phyloP scores from a whole-genome alignment of 2,329 filamentous ascomycete species.

The Rugonectria rugulosa region DNA sequence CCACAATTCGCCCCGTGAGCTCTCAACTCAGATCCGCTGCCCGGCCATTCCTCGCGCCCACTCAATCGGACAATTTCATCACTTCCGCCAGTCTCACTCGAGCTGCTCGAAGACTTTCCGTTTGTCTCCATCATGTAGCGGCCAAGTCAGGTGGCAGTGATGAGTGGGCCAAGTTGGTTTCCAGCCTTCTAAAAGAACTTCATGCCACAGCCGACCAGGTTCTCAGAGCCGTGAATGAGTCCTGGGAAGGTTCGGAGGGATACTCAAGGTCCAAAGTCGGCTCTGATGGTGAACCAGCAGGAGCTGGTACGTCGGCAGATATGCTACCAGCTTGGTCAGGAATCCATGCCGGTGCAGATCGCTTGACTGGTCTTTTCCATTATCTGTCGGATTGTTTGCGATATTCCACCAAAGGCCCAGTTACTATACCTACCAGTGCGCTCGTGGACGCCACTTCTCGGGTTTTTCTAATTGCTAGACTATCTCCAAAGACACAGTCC shows the following conservation, averaged over 20 bases:
- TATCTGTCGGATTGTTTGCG: conserved; percentile 70
- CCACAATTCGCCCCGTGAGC: conserved; percentile 80
- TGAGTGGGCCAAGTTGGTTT: conserved; percentile 78
- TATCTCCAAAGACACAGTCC: conserved; percentile 54
- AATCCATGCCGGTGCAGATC: conserved; percentile 74
- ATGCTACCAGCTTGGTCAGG: conserved; percentile 76
- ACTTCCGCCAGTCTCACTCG: conserved; percentile 61
- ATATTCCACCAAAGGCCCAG: conserved; percentile 68
- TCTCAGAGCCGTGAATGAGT: conserved; percentile 80
- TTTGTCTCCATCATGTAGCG: conserved; percentile 80
- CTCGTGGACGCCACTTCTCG: conserved; percentile 75
- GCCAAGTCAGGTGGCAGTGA: conserved; percentile 79
- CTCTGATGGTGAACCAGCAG: conserved; percentile 55
- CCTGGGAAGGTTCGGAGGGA: conserved; percentile 75
- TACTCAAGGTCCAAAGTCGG: conserved; percentile 53
- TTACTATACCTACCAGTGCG: conserved; percentile 72
- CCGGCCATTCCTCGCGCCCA: conserved; percentile 69
- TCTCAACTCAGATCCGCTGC: conserved; percentile 71
- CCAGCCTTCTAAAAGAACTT: conserved; percentile 66
- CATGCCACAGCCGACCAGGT: conserved; percentile 79
- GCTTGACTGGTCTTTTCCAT: conserved; percentile 70
- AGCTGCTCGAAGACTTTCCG: conserved; percentile 69
- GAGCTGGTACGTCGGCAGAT: conserved; percentile 54
- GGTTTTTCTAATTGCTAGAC: conserved; percentile 70
- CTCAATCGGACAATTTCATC: conserved; percentile 57